A percentile compares a stretch with the other conserved stretches of the same genome.
These are phyloP conservation scores for Ganoderma sinense DNA, from an alignment of 1,284 basidiomycete genomes.

Conservation along the genomic window DNA sequence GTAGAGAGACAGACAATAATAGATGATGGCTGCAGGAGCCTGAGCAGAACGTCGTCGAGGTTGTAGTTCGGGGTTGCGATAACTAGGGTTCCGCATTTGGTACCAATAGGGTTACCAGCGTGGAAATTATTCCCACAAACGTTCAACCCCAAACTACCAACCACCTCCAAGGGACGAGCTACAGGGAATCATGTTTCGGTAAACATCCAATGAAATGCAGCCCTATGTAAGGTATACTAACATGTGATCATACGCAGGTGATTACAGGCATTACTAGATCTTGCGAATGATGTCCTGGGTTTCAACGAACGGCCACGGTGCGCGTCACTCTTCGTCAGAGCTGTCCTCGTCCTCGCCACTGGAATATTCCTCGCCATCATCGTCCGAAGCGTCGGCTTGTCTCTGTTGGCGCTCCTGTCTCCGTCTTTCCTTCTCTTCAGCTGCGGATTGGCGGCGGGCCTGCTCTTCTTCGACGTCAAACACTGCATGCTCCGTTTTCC, in stretches of 20 bases:
- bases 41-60: conserved; percentile 10
- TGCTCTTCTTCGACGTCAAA: conserved; percentile 14
- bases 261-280: not conserved
- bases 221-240: not conserved
- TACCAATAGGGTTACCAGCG: conserved; percentile 5
- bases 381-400: not conserved
- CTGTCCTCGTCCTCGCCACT: conserved; percentile 5
- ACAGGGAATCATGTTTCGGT: not conserved
- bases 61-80: not conserved
- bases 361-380: conserved; percentile 5
- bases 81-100: conserved; percentile 17
- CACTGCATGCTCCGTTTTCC: conserved; percentile 28
- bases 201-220: not conserved
- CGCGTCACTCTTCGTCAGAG: not conserved
- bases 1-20: not conserved
- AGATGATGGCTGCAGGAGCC: conserved; percentile 14
- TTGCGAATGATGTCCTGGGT: not conserved
- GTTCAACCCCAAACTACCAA: too few relatives aligned
- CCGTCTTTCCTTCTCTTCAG: not conserved
- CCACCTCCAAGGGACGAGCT: not conserved
- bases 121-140: too few relatives aligned
- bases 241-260: not conserved
- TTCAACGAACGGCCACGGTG: not conserved
- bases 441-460: not conserved
- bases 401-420: conserved; percentile 2